Base-by-base conservation (phyloP, 2,329 filamentous ascomycete species). In the Coniochaeta sp. region DNA sequence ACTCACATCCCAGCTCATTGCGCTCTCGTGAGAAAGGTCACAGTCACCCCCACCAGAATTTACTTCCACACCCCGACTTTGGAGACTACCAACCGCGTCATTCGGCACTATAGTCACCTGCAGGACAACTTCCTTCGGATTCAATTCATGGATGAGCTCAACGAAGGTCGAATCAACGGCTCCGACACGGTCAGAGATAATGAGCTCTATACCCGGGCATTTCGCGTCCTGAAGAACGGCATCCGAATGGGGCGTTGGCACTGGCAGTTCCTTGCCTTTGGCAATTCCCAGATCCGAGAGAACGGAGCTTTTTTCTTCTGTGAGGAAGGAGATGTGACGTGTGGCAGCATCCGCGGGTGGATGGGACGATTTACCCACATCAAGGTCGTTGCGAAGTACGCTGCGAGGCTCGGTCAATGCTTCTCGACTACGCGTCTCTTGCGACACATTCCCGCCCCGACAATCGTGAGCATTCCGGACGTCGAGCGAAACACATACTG, bases 261-360 rank as follows among this genome's bases (percentile, higher is more conserved):
- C 61, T 99, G 92, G 72, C 84, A 93, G 65, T 98, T 98, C 64
- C 83, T 99, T 28, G 95, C 93, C 0, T 97, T 93, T 74, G 93
- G 95, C 0, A 98, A 95, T 72, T 97, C 95, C 0, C 95, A 99
- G 67, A 90, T 99, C 62, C 85, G 93, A 58, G 93, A 98, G 69
- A 87, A 93, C 65, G 90, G 93, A 0, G 93, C 91, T 0, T 98
- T 95, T 69, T 97, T 99, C 74, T 98, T 98, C 71, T 89, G 90
- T 4, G 83, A 89, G 0, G 59, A 61, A 1, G 54, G 83, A 0
- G 78, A 84, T 59, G 70, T 90, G 8, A 88, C 85, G 1, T 91
- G 91, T 58, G 82, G 89, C 19, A 80, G 88, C 57, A 97, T 99
- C 60, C 88, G 93, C 4, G 72, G 79, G 34, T 93, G 89, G 85